Evolutionary conservation across 2,329 filamentous ascomycete species (phyloP), one percentile per base, ranked within the genome.

Genomic region (Rutstroemia sp.): DNA sequence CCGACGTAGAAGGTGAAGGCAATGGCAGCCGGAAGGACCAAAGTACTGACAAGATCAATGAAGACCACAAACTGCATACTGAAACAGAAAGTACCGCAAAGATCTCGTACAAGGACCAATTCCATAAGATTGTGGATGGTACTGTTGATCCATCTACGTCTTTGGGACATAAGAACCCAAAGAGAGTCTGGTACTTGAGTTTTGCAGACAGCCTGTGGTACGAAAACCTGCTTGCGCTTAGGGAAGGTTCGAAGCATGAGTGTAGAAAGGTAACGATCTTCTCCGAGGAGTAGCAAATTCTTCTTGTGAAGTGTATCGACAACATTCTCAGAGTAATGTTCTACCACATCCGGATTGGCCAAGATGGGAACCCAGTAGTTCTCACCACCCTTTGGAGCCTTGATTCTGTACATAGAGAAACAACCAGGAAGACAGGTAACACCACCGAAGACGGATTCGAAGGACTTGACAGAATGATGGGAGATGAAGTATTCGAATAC

Each of bases 371-470:
- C 94, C 94, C 94, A 99, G 76, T 97, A 99, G 77, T 99, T 97
- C 71, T 97, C 91, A 25, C 88, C 92, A 63, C 94, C 94, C 76
- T 99, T 99, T 59, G 94, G 95, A 30, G 94, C 89, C 75, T 99
- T 99, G 82, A 99, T 97, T 68, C 94, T 89, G 77, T 99, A 99
- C 95, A 99, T 99, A 80, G 91, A 96, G 84, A 99, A 99, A 78
- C 94, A 99, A 62, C 94, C 94, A 16, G 94, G 94, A 65, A 99
- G 79, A 79, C 94, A 99, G 62, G 94, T 99, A 59, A 99, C 94
- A 87, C 94, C 94, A 74, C 94, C 94, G 73, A 99, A 99, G 63
- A 96, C 88, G 1, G 92, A 96, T 73, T 99, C 94, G 74, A 99
- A 99, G 4, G 92, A 91, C 75, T 99, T 99, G 68, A 92, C 84